Base-by-base conservation (phyloP, 2,329 filamentous ascomycete genomes). In the Fusarium pseudoanthophilum region DNA sequence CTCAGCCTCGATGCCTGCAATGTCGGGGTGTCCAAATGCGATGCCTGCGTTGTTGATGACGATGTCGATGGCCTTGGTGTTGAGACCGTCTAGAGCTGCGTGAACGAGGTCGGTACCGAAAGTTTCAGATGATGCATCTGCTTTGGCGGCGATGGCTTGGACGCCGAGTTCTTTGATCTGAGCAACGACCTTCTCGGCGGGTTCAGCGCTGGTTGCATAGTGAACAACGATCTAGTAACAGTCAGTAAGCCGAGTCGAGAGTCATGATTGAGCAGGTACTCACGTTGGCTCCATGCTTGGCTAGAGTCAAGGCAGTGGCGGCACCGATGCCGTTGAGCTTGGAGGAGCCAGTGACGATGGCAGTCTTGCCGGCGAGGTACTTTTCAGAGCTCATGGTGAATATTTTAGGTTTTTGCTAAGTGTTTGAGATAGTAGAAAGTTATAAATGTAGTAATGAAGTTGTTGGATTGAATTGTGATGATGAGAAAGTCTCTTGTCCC, bases 361-460 rank as follows among this genome's bases (percentile, higher is more conserved):
- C 77, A 28, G 64, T 68, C 65, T 78, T 79, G 60, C 77, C 76
- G 4, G 61, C 57, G 15, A 79, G 63, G 8, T 75, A 73, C 20
- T 78, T 64, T 34, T 75, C 77, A 3, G 42, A 77, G 71, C 52
- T 62, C 73, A 52, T 67, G 11, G 36, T 42, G n/a, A n/a, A 37
- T 20, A 26, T 43, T 67, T 67, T 9, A 2, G 28, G 28, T 15
- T 24, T 30, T 37, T 43, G 8, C 36, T 3, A 20, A 14, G 11
- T 28, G 39, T 16, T 26, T 57, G 24, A 30, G 10, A 1, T 8
- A 18, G 20, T n/a, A 28, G 11, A n/a, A n/a, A n/a, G n/a, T n/a
- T n/a, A n/a, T n/a, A n/a, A n/a, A n/a, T n/a, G n/a, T 8, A 18
- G 20, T n/a, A 28, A 8, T n/a, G 3, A 14, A 11, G 30, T 43